phyloP scores from a whole-genome alignment of 176 grass and related monocot genomes.

The Tillandsia fasciculata region DNA sequence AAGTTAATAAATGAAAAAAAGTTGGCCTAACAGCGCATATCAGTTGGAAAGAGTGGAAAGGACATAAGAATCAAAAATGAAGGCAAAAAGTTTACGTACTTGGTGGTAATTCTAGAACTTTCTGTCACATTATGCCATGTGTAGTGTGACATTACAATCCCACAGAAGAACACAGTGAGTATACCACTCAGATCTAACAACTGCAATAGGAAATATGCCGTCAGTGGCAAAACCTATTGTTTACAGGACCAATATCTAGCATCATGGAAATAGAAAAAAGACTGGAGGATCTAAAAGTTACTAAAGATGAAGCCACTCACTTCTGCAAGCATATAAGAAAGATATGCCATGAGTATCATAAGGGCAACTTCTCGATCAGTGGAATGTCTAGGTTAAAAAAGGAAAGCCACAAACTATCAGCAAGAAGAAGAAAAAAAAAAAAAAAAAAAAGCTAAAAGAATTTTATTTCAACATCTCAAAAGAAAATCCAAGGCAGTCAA shows the following conservation, averaged over 20 bases:
- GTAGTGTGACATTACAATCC: constrained; percentile 93
- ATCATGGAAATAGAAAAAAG: constrained; percentile 15
- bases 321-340: constrained; percentile 93
- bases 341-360: constrained; percentile 96
- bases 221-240: constrained; percentile 2
- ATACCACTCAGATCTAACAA: constrained; percentile 89
- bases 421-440: neutral
- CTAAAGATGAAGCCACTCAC: constrained; percentile 29
- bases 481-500: neutral
- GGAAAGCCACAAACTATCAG: constrained; percentile 11
- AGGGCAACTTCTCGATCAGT: constrained; percentile 94
- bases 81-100: constrained; percentile 35
- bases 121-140: constrained; percentile 98
- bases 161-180: constrained; percentile 90
- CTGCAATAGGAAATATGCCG: constrained; percentile 34
- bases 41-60: neutral
- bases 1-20: constrained; percentile 5
- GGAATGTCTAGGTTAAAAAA: constrained; percentile 49
- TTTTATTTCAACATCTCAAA: neutral
- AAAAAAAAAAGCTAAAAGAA: neutral
- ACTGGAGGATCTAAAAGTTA: neutral
- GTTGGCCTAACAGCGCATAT: neutral
- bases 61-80: neutral
- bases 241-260: neutral
- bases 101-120: constrained; percentile 91